phyloP scores from a whole-genome alignment of 345 rosid genomes.

The Eutrema yunnanense region DNA sequence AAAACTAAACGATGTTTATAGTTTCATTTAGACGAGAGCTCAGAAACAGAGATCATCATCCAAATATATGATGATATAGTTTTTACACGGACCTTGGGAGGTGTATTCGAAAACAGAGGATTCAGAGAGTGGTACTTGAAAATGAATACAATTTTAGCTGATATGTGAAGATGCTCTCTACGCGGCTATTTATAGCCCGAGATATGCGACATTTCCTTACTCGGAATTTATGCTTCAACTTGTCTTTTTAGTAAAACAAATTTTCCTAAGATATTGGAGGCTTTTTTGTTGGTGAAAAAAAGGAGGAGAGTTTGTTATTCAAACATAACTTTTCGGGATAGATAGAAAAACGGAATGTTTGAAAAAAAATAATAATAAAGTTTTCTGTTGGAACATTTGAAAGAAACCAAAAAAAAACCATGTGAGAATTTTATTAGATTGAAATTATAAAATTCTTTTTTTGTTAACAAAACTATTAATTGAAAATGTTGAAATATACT shows the following conservation, averaged over 20 bases:
- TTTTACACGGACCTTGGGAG: conserved; percentile 2
- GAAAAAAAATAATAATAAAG: not conserved
- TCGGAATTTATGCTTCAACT: conserved; percentile 2
- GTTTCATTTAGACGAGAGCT: not conserved
- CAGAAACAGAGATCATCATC: not conserved
- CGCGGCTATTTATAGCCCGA: conserved; percentile 9
- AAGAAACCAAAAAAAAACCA: too few species aligned
- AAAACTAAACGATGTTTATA: not conserved
- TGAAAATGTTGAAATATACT: too few species aligned
- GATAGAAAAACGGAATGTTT: not conserved
- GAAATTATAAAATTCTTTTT: too few species aligned
- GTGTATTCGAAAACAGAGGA: not conserved
- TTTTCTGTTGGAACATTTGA: too few species aligned
- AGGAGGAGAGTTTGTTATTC: not conserved
- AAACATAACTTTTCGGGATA: not conserved
- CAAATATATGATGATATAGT: not conserved
- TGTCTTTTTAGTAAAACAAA: not conserved
- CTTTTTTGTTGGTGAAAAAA: not conserved
- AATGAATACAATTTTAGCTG: conserved; percentile 1
- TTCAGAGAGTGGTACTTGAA: not conserved
- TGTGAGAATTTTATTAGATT: too few species aligned
- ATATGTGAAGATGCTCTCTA: conserved; percentile 2
- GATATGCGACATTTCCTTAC: not conserved
- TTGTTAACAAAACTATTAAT: too few species aligned
- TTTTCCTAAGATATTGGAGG: not conserved